These are phyloP conservation scores for Monilinia laxa DNA, from an alignment of 2,329 filamentous ascomycete genomes.

Conservation along the genomic window DNA sequence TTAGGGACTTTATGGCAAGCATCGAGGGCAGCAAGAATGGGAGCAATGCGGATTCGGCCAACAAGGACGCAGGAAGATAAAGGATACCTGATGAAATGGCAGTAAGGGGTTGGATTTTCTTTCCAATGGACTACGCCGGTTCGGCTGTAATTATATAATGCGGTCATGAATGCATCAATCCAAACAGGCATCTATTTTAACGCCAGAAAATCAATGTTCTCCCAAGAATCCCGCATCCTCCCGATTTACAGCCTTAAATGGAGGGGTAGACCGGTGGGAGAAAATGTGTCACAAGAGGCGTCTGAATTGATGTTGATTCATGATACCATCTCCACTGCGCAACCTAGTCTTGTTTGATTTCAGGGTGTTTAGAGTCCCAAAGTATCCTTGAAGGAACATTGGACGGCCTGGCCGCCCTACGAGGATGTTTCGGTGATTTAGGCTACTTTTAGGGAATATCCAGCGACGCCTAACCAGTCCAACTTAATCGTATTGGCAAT, in stretches of 20 bases:
- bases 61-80: conserved; percentile 23
- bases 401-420: too few species aligned
- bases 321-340: background rate
- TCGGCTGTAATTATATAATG: conserved; percentile 23
- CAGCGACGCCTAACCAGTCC: background rate
- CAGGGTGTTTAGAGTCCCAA: background rate
- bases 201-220: background rate
- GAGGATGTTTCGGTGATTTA: background rate
- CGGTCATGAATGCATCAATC: conserved; percentile 18
- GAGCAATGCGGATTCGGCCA: conserved; percentile 21
- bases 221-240: background rate
- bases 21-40: conserved; percentile 34
- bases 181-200: conserved; percentile 7
- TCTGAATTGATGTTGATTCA: background rate
- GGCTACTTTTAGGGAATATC: background rate
- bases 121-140: conserved; percentile 11
- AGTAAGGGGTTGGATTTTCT: background rate
- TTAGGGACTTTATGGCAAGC: conserved; percentile 26
- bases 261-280: background rate
- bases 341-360: background rate
- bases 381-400: too few species aligned
- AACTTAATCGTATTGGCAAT: background rate
- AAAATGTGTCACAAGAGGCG: background rate
- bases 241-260: background rate
- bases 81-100: conserved; percentile 12